These are phyloP conservation scores for Cytospora chrysosperma DNA, from an alignment of 2,329 filamentous ascomycete genomes.

Conservation along the genomic window DNA sequence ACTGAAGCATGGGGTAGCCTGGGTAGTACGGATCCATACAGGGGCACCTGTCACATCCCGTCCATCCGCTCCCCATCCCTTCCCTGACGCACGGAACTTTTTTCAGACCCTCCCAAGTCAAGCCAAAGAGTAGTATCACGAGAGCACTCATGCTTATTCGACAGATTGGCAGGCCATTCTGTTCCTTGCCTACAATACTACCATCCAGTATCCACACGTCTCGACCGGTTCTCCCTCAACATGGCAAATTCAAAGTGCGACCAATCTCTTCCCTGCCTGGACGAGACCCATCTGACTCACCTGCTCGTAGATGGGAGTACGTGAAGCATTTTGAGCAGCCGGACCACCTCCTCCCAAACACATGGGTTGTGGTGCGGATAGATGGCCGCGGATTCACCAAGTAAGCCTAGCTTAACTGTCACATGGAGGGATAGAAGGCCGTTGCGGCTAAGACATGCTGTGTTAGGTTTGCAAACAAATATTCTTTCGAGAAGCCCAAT, in stretches of 20 bases:
- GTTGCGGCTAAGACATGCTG: conserved; percentile 24
- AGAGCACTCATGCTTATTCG: conserved; percentile 1
- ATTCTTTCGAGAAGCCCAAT: conserved; percentile 89
- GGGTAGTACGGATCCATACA: conserved; percentile 4
- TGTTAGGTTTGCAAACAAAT: conserved; percentile 75
- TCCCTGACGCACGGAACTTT: not conserved
- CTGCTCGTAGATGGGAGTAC: conserved; percentile 75
- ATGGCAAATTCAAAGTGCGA: conserved; percentile 33
- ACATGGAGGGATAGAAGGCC: not conserved
- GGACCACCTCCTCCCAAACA: conserved; percentile 80
- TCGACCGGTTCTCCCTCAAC: not conserved
- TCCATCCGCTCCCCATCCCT: not conserved
- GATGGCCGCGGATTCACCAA: conserved; percentile 96
- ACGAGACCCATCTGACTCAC: conserved; percentile 29
- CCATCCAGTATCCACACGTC: not conserved
- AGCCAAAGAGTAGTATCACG: not conserved
- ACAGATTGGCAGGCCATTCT: not conserved
- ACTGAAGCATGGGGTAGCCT: conserved; percentile 7
- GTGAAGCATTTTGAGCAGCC: conserved; percentile 85
- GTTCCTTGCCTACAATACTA: not conserved
- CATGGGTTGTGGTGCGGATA: conserved; percentile 92
- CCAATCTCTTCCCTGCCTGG: conserved; percentile 9
- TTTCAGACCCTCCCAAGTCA: not conserved
- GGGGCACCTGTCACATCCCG: conserved; percentile 9
- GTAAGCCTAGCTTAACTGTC: conserved; percentile 48